Evolutionary conservation across 768 basidiomycete genomes (phyloP).

Genomic region (Calocybe cyanea): DNA sequence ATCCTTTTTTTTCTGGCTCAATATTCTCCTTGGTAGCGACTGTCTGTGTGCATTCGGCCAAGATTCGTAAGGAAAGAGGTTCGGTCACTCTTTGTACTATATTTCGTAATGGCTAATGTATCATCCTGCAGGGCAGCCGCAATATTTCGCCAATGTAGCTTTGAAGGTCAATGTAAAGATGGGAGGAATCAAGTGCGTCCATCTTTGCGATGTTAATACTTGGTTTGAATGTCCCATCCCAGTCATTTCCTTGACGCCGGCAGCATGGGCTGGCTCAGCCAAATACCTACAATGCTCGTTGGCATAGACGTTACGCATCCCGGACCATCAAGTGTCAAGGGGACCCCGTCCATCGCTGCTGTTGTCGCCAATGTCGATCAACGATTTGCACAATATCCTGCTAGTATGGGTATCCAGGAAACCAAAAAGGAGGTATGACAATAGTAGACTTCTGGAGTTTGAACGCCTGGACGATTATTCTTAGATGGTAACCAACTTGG

Average conservation of each 20-base stretch:
- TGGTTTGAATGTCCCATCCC: not conserved
- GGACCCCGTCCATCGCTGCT: slow-evolving; percentile 79
- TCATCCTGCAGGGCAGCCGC: slow-evolving; percentile 44
- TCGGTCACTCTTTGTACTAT: slow-evolving; percentile 21
- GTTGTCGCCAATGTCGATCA: slow-evolving; percentile 76
- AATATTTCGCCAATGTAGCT: slow-evolving; percentile 79
- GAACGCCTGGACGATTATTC: not conserved
- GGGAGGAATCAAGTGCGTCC: slow-evolving; percentile 67
- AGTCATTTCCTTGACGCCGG: slow-evolving; percentile 45
- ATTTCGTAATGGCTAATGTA: slow-evolving; percentile 16
- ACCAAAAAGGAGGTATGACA: slow-evolving; percentile 68
- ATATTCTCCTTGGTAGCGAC: slow-evolving; percentile 36
- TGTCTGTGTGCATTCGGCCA: slow-evolving; percentile 69
- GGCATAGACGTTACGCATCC: slow-evolving; percentile 85
- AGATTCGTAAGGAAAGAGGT: slow-evolving; percentile 67
- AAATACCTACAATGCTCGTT: slow-evolving; percentile 70
- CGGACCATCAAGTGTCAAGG: slow-evolving; percentile 66
- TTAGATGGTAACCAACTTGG: slow-evolving; percentile 73
- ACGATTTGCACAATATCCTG: slow-evolving; percentile 67
- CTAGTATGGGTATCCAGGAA: slow-evolving; percentile 69
- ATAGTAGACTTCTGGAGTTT: not conserved
- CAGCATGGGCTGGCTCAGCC: slow-evolving; percentile 57
- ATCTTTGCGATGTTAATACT: slow-evolving; percentile 1
- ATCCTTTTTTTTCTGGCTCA: not conserved
- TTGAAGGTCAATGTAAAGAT: slow-evolving; percentile 83